A percentile compares a stretch with the other conserved stretches of the same genome.
Evolutionary conservation across 75 land plant genomes (phyloP).

Genomic region (Ceratopteris richardii): DNA sequence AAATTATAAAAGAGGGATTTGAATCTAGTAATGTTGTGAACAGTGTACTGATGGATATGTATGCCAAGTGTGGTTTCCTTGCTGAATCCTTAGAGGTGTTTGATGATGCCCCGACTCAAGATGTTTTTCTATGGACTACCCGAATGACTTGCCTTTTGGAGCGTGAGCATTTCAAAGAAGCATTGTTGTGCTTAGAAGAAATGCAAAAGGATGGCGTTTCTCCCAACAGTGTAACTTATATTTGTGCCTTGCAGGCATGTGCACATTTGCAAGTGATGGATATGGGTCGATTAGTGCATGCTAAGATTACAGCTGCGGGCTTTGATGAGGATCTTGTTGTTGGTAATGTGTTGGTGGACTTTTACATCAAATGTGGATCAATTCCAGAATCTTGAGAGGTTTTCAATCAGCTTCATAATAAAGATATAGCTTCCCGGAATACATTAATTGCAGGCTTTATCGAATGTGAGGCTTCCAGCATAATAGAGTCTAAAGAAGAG

Average conservation of each 20-base stretch:
- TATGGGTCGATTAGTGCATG: constrained; percentile 13
- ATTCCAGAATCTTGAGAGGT: too few relatives aligned
- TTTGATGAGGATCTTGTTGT: constrained; percentile 10
- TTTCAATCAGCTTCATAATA: too few relatives aligned
- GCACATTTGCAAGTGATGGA: constrained; percentile 14
- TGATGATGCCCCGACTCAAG: constrained; percentile 10
- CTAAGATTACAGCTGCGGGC: constrained; percentile 3
- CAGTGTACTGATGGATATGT: constrained; percentile 52
- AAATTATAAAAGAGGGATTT: too few relatives aligned
- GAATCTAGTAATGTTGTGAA: too few relatives aligned
- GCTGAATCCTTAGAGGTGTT: background rate
- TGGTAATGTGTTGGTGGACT: constrained; percentile 13
- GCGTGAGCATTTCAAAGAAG: too few relatives aligned
- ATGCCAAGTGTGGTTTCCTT: constrained; percentile 24
- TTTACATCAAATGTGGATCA: constrained; percentile 20
- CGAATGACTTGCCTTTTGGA: constrained; percentile 11
- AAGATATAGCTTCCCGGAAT: too few relatives aligned
- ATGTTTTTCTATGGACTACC: constrained; percentile 14
- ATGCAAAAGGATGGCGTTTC: too few relatives aligned
- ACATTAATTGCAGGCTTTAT: too few relatives aligned
- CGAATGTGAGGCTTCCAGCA: too few relatives aligned
- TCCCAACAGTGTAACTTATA: too few relatives aligned
- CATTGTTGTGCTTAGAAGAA: constrained; percentile 1
- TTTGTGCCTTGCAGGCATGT: constrained; percentile 17
- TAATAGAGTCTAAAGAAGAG: too few relatives aligned